Percentiles rank a stretch among this genome's conserved stretches.
phyloP scores from a whole-genome alignment of 73 alveolate species.

The Halteria grandinella region DNA sequence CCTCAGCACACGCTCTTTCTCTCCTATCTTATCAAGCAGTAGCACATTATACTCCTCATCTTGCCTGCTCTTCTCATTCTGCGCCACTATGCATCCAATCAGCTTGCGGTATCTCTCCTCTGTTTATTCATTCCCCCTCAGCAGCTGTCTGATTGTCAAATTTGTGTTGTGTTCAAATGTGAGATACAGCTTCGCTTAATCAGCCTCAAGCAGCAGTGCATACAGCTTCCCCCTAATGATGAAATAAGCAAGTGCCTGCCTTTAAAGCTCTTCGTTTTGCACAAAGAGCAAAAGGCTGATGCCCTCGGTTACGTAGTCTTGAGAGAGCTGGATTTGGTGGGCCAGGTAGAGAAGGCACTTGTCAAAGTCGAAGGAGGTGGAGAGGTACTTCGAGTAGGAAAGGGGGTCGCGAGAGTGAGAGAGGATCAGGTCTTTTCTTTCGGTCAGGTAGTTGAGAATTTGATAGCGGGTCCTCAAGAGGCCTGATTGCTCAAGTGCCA shows the following conservation, averaged over 20 bases:
- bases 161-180: conserved; percentile 10
- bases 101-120: background rate
- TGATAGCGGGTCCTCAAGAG: conserved; percentile 12
- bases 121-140: no score
- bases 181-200: background rate
- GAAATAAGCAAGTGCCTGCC: conserved; percentile 6
- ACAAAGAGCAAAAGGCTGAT: background rate
- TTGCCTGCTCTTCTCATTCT: background rate
- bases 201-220: conserved; percentile 10
- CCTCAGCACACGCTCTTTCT: background rate
- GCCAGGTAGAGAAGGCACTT: background rate
- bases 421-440: background rate
- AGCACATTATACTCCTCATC: background rate
- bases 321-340: background rate
- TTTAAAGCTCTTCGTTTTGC: background rate
- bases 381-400: background rate
- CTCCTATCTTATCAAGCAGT: conserved; percentile 3
- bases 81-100: background rate
- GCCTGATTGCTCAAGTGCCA: conserved; percentile 4
- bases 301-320: conserved; percentile 8
- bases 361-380: background rate
- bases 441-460: background rate
- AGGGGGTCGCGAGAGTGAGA: background rate
- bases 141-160: conserved; percentile 7
- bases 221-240: background rate